A percentile compares a stretch with the other conserved stretches of the same genome.
Conservation (phyloP, 208 protist species). For the Phytomonas serpens region DNA sequence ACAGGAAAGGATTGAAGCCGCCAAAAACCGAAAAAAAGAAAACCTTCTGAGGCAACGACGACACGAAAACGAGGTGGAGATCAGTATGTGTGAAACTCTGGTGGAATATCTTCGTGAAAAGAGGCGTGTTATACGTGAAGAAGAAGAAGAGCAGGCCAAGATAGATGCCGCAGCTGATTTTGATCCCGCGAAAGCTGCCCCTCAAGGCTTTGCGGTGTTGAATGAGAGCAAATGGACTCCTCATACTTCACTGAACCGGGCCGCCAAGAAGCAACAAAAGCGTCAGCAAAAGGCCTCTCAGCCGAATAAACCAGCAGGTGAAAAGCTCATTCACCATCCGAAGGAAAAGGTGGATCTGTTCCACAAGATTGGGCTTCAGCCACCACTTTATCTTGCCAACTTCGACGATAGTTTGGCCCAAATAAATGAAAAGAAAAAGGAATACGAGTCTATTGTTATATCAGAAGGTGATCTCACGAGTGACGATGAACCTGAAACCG, state of each 20-base stretch:
- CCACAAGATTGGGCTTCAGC: conserved; percentile 41
- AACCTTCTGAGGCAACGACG: conserved; percentile 18
- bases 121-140: conserved; percentile 44
- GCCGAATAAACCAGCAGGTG: conserved; percentile 9
- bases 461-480: conserved; percentile 49
- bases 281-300: conserved; percentile 16
- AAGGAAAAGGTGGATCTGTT: conserved; percentile 69
- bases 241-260: conserved; percentile 16
- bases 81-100: conserved; percentile 40
- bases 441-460: conserved; percentile 45
- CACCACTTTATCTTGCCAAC: conserved; percentile 25
- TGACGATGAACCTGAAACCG: conserved; percentile 31
- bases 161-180: conserved; percentile 50
- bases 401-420: conserved; percentile 37
- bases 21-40: conserved; percentile 9
- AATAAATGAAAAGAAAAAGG: conserved; percentile 30
- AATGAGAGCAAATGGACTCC: conserved; percentile 57
- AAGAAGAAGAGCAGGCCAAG: conserved; percentile 40
- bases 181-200: conserved; percentile 42
- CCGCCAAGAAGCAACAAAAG: conserved; percentile 26
- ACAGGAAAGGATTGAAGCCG: conserved; percentile 40
- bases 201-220: conserved; percentile 52
- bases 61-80: conserved; percentile 61
- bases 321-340: conserved; percentile 40
- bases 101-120: conserved; percentile 61